Percentiles rank a stretch among this genome's conserved stretches.
These are phyloP conservation scores for Bremia lactucae DNA, from an alignment of 352 stramenopile species.

Conservation along the genomic window DNA sequence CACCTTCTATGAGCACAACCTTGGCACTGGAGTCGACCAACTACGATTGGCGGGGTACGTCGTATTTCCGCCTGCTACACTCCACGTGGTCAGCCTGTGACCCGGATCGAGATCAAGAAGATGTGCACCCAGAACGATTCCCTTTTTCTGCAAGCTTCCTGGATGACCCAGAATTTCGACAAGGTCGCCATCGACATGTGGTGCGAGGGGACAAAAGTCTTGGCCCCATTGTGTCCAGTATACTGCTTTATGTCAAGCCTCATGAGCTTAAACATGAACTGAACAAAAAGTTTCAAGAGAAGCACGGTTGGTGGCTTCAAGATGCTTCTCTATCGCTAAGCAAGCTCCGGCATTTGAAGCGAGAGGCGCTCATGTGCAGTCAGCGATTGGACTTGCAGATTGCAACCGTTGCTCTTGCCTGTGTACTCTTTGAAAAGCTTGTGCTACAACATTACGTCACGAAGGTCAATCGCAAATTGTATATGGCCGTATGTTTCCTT, in stretches of 20 bases:
- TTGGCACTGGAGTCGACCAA: conserved; percentile 35
- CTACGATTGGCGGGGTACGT: conserved; percentile 82
- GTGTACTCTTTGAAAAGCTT: conserved; percentile 95
- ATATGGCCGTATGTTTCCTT: conserved; percentile 92
- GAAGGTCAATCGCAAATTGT: conserved; percentile 92
- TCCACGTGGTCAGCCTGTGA: conserved; percentile 65
- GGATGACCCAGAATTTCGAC: conserved; percentile 75
- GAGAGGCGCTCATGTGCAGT: conserved; percentile 67
- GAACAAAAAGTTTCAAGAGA: conserved; percentile 95
- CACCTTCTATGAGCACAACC: conserved; percentile 38
- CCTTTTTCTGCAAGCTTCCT: conserved; percentile 73
- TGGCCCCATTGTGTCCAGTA: conserved; percentile 88
- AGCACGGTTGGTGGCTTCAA: conserved; percentile 85
- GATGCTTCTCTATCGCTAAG: conserved; percentile 87
- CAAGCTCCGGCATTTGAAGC: conserved; percentile 93
- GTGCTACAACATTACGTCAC: conserved; percentile 91
- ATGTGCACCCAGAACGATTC: conserved; percentile 48
- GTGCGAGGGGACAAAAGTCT: conserved; percentile 83
- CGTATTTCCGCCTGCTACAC: conserved; percentile 78
- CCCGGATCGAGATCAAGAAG: conserved; percentile 58
- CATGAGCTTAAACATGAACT: conserved; percentile 92
- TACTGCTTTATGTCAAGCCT: conserved; percentile 92
- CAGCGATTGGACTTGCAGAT: conserved; percentile 86
- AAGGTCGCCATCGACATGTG: conserved; percentile 72
- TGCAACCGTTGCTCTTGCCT: conserved; percentile 89